Base-by-base conservation (phyloP, 1,139 yeast genomes). In the Insectozyma bohioensis region DNA sequence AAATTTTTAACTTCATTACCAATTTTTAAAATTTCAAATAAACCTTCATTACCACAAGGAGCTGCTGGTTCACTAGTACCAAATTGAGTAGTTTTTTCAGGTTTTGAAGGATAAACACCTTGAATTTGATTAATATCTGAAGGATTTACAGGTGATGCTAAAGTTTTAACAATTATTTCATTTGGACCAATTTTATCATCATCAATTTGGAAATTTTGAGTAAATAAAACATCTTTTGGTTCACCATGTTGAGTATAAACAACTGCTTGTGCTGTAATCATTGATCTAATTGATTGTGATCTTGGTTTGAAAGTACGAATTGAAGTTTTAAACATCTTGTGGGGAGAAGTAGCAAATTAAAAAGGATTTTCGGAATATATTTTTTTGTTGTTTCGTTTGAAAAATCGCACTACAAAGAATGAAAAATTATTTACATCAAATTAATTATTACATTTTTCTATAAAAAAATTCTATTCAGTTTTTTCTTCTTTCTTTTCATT, bases 91-190 rank as follows among this genome's bases (percentile, higher is more conserved):
- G 58, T 53, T 34, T 55, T 55, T 20, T 48, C 58, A 4, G 71
- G 72, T 25, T 58, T 60, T 11, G 67, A 55, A 10, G 72, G 70
- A 44, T 67, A 67, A 6, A 59, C 61, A 6, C 74, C 74, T 39
- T 56, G 60, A 20, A 67, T 56, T 40, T 63, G 72, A 37, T 61
- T 59, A 33, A 66, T 51, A 45, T 67, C 74, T 6, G 72, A 63
- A 1, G 74, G 74, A 43, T 67, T 67, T 44, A 94, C 75, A 2
- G 99, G 97, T 34, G 94, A 79, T 0, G 95, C 97, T 39, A 92
- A 63, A 6, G 84, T 66, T 51, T 74, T 72, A 26, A 82, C 70
- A 22, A 82, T 58, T 13, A 82, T 72, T 29, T 78, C 64, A 37
- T 67, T 54, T 28, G 62, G 55, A 16, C 57, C 57, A 16, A 68